Evolutionary conservation across 2,329 filamentous ascomycete species (phyloP).

Genomic region (Ascochyta lentis): DNA sequence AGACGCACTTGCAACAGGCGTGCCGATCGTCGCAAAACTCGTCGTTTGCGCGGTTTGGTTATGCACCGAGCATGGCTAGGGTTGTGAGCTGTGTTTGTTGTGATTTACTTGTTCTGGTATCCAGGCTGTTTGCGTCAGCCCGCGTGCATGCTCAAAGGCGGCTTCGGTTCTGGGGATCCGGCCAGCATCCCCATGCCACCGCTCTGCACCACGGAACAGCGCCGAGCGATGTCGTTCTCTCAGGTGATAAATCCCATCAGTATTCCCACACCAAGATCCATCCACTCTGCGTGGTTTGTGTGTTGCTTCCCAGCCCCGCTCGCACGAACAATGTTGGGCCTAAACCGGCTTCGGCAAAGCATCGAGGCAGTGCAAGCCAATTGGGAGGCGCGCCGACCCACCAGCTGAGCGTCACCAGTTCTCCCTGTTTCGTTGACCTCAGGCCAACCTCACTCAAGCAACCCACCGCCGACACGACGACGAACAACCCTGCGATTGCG

Average conservation of each 20-base stretch:
- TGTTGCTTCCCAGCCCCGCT: neutral
- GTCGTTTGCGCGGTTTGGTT: no score
- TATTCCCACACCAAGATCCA: neutral
- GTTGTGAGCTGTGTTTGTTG: neutral
- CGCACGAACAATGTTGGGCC: conserved; percentile 9
- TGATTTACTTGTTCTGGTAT: neutral
- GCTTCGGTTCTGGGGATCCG: conserved; percentile 7
- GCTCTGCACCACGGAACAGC: neutral
- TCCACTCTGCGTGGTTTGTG: neutral
- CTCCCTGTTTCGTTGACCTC: conserved; percentile 9
- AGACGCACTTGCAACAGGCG: neutral
- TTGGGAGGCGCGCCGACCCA: conserved; percentile 13
- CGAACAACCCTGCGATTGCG: conserved; percentile 11
- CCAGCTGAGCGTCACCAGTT: conserved; percentile 13
- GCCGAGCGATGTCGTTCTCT: neutral
- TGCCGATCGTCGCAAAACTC: neutral
- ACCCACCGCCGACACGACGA: conserved; percentile 8
- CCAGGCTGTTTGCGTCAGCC: neutral
- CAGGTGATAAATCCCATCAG: neutral
- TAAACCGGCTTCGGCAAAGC: conserved; percentile 9
- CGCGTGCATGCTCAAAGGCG: neutral
- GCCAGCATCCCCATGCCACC: conserved; percentile 3
- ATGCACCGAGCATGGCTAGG: neutral
- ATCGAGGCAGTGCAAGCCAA: conserved; percentile 18
- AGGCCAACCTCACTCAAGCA: conserved; percentile 9